Evolutionary conservation across 306 rosid genomes (phyloP).

Genomic region (Coriaria nepalensis): DNA sequence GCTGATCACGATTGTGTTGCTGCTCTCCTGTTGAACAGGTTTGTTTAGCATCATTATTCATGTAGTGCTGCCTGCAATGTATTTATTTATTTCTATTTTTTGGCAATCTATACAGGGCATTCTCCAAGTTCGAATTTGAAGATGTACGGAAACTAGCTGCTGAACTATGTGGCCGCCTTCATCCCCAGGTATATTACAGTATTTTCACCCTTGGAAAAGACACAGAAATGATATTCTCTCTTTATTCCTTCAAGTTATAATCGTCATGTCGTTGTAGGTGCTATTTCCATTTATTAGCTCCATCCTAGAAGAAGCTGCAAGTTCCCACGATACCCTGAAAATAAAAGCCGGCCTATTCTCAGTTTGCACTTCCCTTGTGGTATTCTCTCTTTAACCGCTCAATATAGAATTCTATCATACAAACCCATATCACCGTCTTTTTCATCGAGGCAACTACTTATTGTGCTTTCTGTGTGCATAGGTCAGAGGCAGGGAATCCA

Average conservation of each 20-base stretch:
- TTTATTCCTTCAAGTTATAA: not conserved
- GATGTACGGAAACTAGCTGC: constrained; percentile 84
- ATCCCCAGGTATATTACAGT: constrained; percentile 57
- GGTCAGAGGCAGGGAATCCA: constrained; percentile 58
- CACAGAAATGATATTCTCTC: not conserved
- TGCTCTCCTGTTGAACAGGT: constrained; percentile 55
- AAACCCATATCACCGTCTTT: constrained; percentile 8
- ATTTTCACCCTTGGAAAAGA: no score
- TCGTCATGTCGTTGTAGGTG: constrained; percentile 49
- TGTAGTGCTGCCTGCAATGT: no score
- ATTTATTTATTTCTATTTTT: constrained; percentile 1
- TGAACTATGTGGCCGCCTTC: constrained; percentile 89
- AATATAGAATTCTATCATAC: constrained; percentile 6
- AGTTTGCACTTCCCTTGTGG: constrained; percentile 76
- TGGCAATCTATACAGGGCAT: constrained; percentile 39
- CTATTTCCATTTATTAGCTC: constrained; percentile 45
- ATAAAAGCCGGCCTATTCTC: constrained; percentile 71
- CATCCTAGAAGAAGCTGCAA: constrained; percentile 36
- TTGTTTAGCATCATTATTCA: constrained; percentile 7
- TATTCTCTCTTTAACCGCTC: constrained; percentile 18
- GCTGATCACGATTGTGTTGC: constrained; percentile 33
- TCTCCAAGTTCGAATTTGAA: constrained; percentile 60
- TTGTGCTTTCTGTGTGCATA: constrained; percentile 17
- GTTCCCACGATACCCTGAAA: constrained; percentile 30
- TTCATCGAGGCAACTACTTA: constrained; percentile 11